Evolutionary conservation across 202 grass and related monocot genomes (phyloP).

Genomic region (Cymbopogon flexuosus): DNA sequence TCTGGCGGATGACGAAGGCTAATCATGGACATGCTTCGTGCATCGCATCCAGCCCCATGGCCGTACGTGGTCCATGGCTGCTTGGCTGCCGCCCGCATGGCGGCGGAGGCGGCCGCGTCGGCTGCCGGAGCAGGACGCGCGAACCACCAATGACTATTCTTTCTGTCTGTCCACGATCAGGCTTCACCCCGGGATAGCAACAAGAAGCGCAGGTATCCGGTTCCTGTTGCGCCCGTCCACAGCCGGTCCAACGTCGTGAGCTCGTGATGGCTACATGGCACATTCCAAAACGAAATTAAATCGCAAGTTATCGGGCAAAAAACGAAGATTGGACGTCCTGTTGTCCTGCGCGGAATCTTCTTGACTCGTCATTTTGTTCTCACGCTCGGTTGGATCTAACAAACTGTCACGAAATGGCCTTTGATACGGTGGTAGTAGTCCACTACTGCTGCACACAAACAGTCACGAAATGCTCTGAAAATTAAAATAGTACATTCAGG

Average conservation of each 20-base stretch:
- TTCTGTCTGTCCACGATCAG: neutral
- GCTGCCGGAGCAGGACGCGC: neutral
- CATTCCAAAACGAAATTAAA: neutral
- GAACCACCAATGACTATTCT: neutral
- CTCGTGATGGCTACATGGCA: neutral
- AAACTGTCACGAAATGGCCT: no score
- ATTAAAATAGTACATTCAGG: neutral
- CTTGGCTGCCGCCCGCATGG: neutral
- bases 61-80: neutral
- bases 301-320: neutral
- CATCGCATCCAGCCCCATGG: neutral
- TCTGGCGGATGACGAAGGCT: neutral
- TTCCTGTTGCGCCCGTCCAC: neutral
- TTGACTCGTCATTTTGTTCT: neutral
- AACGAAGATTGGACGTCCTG: neutral
- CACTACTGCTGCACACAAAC: neutral
- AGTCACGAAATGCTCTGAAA: neutral
- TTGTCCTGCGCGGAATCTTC: neutral
- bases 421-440: neutral
- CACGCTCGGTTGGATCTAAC: neutral
- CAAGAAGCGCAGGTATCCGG: neutral
- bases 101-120: neutral
- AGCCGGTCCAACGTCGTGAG: neutral
- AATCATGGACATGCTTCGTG: neutral
- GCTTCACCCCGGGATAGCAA: neutral